Evolutionary conservation across 1,284 basidiomycete species (phyloP), one percentile per base, ranked within the genome.

Genomic region (Apiotrichum brassicae): DNA sequence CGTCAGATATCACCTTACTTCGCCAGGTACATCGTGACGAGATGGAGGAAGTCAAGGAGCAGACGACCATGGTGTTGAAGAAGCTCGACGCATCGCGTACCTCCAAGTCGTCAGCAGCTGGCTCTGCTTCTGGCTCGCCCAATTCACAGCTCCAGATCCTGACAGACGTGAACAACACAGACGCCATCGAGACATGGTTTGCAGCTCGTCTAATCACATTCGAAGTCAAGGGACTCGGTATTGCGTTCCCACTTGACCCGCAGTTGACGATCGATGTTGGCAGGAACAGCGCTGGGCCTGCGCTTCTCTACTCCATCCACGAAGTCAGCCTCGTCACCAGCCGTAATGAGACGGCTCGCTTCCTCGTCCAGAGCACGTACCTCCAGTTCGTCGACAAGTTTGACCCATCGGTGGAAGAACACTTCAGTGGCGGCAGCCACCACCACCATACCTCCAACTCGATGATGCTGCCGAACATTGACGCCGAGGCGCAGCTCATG

Each of bases 331-430:
- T 93, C 66, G 77, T 76, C 23, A 82, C 84, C 6, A 80, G 84
- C 54, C 80, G 80, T 23, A 87, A 85, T 26, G 85, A 88, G 64
- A 85, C 82, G 22, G 90, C 90, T 1, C 78, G 84, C 61, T 85
- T 85, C 47, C 76, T 75, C 11, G 82, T 93, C 66, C 76, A 78
- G 48, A 78, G 79, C 16, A 79, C 92, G 55, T 84, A 83, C 12
- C 83, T 93, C 66, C 87, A 92, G 68, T 93, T 95, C 66, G 79
- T 93, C 4, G 73, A 84, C 32, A 74, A 77, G 87, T 94, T 95
- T 69, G 81, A 84, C 59, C 86, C 89, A 62, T 79, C 81, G 9
- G 69, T 79, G 39, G 63, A 81, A 1, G 70, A 76, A 6, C 85
- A 92, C 63, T 95, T 92, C 69, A 73, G 77, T 11, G 83, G 84